Evolutionary conservation across 169 alveolate species (phyloP), one percentile per base, ranked within the genome.

Genomic region (Theileria equi): DNA sequence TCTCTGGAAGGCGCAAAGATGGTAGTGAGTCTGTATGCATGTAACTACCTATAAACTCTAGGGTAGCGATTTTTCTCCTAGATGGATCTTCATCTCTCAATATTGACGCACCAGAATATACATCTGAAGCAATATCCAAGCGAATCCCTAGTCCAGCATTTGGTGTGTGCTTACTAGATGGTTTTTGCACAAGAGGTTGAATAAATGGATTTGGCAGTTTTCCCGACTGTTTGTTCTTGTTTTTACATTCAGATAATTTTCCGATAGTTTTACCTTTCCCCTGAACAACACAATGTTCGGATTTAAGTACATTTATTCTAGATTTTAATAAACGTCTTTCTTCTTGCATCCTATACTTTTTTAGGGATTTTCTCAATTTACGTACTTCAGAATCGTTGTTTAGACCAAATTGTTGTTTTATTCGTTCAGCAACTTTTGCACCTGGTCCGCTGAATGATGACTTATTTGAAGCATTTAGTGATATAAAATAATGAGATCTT

Each of bases 1-100:
- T 43, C 47, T 77, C 86, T 7, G 86, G 81, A 32, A 77, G 29
- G 4, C 41, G 38, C 1, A 77, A 57, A 0, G 69, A 16, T 6
- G 86, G 86, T 19, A 77, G 55, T 17, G 29, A 54, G 19, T 67
- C n/a, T 5, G 86, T 77, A 49, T 77, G 86, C 35, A 67, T 53
- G 63, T 77, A 77, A 49, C 86, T 77, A 11, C 86, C 86, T 3
- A 77, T 54, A 28, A 77, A 77, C 69, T 77, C 63, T 13, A 77
- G 40, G 1, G 64, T 67, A 1, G 80, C n/a, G 1, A 77, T 8
- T 34, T 66, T 63, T 10, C 60, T 40, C 43, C 25, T 34, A 16
- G 31, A 45, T 16, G 59, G 40, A 32, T 32, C 50, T 5, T 52
- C 25, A 32, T 43, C 71, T 41, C 26, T 53, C 25, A 74, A 41